These are phyloP conservation scores for Saposhnikovia divaricata DNA, from an alignment of 129 eudicot species.

Conservation along the genomic window DNA sequence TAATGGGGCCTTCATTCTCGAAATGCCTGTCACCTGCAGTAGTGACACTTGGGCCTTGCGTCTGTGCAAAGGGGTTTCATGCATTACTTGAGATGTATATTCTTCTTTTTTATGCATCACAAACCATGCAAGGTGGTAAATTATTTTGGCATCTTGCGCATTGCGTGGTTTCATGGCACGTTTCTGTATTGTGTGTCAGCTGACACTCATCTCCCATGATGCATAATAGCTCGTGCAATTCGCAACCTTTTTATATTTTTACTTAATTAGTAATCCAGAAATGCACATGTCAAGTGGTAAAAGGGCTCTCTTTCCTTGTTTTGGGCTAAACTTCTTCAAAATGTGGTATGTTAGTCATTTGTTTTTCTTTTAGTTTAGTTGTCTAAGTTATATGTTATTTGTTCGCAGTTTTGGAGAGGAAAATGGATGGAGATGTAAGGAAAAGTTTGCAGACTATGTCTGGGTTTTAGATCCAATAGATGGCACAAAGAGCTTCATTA, in stretches of 20 bases:
- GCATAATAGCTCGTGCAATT: neutral
- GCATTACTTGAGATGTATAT: neutral
- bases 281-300: neutral
- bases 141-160: neutral
- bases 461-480: constrained; percentile 99
- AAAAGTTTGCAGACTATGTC: constrained; percentile 77
- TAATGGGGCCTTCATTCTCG: no score
- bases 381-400: constrained; percentile 5
- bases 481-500: constrained; percentile 93
- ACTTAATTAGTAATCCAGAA: neutral
- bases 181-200: neutral
- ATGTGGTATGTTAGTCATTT: neutral
- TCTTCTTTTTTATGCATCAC: neutral
- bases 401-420: constrained; percentile 86
- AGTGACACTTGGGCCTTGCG: neutral
- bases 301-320: neutral
- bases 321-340: neutral
- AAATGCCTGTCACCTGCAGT: neutral
- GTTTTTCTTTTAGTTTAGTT: neutral
- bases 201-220: neutral
- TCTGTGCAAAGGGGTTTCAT: no score
- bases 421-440: constrained; percentile 92
- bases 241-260: neutral
- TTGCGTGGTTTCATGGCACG: neutral
- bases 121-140: neutral